Evolutionary conservation across 73 alveolate species (phyloP), one percentile per base, ranked within the genome.

Genomic region (Stentor roeselii): DNA sequence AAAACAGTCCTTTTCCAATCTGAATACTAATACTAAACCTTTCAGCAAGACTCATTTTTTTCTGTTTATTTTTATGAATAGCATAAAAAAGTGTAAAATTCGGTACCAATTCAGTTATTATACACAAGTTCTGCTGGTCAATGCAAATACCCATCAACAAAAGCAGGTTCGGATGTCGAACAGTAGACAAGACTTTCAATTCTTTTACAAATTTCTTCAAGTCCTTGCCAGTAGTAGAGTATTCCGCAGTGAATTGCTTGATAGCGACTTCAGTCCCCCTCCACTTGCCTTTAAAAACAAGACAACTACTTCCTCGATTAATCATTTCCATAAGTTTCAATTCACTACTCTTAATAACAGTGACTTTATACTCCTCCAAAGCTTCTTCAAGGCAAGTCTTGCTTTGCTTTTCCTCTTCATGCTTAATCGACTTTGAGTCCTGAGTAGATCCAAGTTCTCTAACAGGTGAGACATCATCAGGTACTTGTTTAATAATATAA

Each of bases 121-220:
- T 88, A 84, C 97, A 95, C 38, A 93, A 90, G 86, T 94, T 91
- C 3, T 98, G 99, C 3, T 93, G 94, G 38, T 82, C 92, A 11
- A 98, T 92, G 60, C 96, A 90, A 0, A 98, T 98, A 2, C 99
- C 99, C 88, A 95, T 82, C 88, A 86, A 94, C 80, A 95, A 85
- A 38, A 95, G 93, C n/a, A 95, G 89, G 84, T 95, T 95, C 31
- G 99, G 99, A 86, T 95, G 99, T 80, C 97, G 92, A 77, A 95
- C 88, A 76, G 89, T 92, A 83, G 92, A 95, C 93, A 95, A 87
- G 60, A 95, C 96, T 60, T 95, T 91, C 78, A 96, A 88, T 95
- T 95, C 99, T 42, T 94, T 96, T 32, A 90, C 78, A 82, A 95
- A 95, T 84, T 94, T 95, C 75, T 90, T 95, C 60, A 95, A 88